These are phyloP conservation scores for Sclerotinia minor DNA, from an alignment of 2,329 filamentous ascomycete species.

Conservation along the genomic window DNA sequence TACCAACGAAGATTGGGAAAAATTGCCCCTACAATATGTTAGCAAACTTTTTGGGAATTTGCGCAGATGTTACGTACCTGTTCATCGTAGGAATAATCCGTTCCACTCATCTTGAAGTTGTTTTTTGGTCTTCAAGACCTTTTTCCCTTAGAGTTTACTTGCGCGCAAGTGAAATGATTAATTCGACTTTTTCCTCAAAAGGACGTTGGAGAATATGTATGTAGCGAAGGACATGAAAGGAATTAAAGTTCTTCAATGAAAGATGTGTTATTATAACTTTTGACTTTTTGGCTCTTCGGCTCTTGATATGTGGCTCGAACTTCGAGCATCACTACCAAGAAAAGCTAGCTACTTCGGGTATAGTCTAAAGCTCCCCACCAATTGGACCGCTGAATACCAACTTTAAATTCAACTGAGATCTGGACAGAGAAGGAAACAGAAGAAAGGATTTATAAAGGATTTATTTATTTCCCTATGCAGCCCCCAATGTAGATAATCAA, in stretches of 20 bases:
- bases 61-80: slow-evolving; percentile 54
- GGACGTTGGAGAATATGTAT: background rate
- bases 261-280: slow-evolving; percentile 15
- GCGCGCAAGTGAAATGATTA: slow-evolving; percentile 30
- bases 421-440: slow-evolving; percentile 24
- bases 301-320: slow-evolving; percentile 26
- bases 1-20: slow-evolving; percentile 98
- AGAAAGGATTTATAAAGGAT: slow-evolving; percentile 1
- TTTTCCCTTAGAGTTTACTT: slow-evolving; percentile 25
- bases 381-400: background rate
- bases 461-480: background rate
- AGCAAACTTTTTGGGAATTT: slow-evolving; percentile 22
- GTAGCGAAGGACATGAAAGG: slow-evolving; percentile 17
- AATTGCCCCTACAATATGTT: slow-evolving; percentile 71
- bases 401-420: slow-evolving; percentile 16
- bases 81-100: slow-evolving; percentile 98
- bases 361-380: slow-evolving; percentile 4
- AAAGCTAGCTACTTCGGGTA: slow-evolving; percentile 10
- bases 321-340: background rate
- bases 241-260: slow-evolving; percentile 7
- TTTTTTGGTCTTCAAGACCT: slow-evolving; percentile 35
- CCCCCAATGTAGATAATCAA: background rate
- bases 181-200: background rate
- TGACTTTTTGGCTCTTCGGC: slow-evolving; percentile 15
- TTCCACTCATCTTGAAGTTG: slow-evolving; percentile 41